These are phyloP conservation scores for Linnemannia exigua DNA, from an alignment of 192 early-diverging fungal species.

Conservation along the genomic window DNA sequence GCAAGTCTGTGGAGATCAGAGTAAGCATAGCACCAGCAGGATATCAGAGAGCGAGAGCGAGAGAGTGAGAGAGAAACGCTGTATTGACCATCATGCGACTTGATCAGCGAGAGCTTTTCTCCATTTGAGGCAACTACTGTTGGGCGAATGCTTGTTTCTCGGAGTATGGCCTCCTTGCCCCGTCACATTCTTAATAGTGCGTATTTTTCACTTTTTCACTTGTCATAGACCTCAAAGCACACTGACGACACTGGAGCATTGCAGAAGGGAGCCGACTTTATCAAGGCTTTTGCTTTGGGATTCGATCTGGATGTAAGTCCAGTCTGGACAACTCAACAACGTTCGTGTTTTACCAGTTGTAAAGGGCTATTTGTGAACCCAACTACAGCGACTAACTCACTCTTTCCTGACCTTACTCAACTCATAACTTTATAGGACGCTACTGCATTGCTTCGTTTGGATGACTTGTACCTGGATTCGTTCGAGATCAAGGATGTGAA, in stretches of 20 bases:
- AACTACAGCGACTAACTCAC: background rate
- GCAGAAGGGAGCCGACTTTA: slow-evolving; percentile 98
- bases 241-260: slow-evolving; percentile 91
- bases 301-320: slow-evolving; percentile 83
- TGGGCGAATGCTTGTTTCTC: background rate
- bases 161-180: background rate
- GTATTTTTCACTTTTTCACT: background rate
- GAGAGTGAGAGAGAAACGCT: too few relatives aligned
- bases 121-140: background rate
- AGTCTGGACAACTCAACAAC: background rate
- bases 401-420: background rate
- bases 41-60: background rate
- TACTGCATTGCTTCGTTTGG: slow-evolving; percentile 93
- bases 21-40: slow-evolving; percentile 46
- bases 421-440: slow-evolving; percentile 77
- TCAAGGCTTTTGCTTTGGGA: slow-evolving; percentile 93
- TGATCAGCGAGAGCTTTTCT: background rate
- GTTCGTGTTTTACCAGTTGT: background rate
- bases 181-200: background rate
- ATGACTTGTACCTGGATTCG: slow-evolving; percentile 96
- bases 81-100: background rate
- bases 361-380: background rate
- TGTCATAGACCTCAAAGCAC: slow-evolving; percentile 76
- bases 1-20: slow-evolving; percentile 90
- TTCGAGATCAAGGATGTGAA: slow-evolving; percentile 99